These are phyloP conservation scores for Opeltia flavorubescens DNA, from an alignment of 495 filamentous ascomycete species.

Conservation along the genomic window DNA sequence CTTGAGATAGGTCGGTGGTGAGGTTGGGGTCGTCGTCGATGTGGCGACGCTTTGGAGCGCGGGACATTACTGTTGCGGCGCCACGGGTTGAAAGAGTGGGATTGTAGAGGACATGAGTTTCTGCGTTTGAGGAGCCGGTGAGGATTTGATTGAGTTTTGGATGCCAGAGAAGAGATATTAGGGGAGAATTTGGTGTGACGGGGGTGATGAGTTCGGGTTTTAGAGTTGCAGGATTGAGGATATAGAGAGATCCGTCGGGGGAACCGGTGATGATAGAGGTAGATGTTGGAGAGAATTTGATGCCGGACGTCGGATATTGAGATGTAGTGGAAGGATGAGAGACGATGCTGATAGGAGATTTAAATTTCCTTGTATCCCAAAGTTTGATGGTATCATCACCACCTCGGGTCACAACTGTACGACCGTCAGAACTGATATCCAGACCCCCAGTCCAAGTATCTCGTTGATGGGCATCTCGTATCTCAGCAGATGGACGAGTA, in stretches of 20 bases:
- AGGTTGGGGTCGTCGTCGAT: slow-evolving; percentile 81
- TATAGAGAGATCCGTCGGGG: slow-evolving; percentile 71
- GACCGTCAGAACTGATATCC: slow-evolving; percentile 82
- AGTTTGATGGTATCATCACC: slow-evolving; percentile 80
- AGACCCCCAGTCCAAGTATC: slow-evolving; percentile 88
- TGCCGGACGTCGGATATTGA: slow-evolving; percentile 71
- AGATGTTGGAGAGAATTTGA: slow-evolving; percentile 73
- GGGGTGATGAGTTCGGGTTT: slow-evolving; percentile 70
- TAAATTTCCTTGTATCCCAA: slow-evolving; percentile 97
- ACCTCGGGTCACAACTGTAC: slow-evolving; percentile 76
- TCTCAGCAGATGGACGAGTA: slow-evolving; percentile 70
- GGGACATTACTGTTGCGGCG: slow-evolving; percentile 79
- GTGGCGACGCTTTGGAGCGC: slow-evolving; percentile 85
- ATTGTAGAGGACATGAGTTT: slow-evolving; percentile 82
- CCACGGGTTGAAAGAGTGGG: slow-evolving; percentile 67
- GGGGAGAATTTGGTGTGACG: slow-evolving; percentile 65
- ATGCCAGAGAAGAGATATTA: slow-evolving; percentile 84
- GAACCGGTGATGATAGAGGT: slow-evolving; percentile 82
- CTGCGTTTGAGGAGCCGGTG: slow-evolving; percentile 79
- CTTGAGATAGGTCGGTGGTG: slow-evolving; percentile 66
- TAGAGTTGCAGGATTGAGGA: slow-evolving; percentile 83
- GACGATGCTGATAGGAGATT: slow-evolving; percentile 66
- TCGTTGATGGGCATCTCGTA: slow-evolving; percentile 66
- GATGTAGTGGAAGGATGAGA: slow-evolving; percentile 68
- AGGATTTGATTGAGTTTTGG: slow-evolving; percentile 90